Percentiles rank a stretch among this genome's conserved stretches.
Conservation (phyloP, 208 protist species). For the Phytomonas francai region DNA sequence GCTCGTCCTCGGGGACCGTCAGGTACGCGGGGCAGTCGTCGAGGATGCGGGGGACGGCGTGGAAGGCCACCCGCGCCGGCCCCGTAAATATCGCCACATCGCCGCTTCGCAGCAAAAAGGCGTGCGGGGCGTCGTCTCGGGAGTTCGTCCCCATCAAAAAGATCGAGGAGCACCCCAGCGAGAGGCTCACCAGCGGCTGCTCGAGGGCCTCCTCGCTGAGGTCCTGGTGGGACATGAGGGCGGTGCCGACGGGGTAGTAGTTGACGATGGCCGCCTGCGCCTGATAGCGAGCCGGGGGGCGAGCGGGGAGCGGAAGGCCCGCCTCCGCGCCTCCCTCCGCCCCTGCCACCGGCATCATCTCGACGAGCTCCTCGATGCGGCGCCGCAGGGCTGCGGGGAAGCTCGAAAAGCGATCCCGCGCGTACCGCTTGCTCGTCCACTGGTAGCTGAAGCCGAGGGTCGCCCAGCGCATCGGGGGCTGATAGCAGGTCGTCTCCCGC, state of each 20-base stretch:
- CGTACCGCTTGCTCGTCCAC: slow-evolving; percentile 80
- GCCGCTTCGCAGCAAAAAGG: slow-evolving; percentile 73
- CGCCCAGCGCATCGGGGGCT: slow-evolving; percentile 82
- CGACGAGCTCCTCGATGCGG: slow-evolving; percentile 36
- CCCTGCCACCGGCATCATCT: slow-evolving; percentile 27
- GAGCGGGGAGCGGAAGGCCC: slow-evolving; percentile 20
- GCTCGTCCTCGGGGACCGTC: slow-evolving; percentile 26
- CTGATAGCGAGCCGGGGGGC: slow-evolving; percentile 39
- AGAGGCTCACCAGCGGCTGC: slow-evolving; percentile 72
- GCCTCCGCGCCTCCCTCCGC: too few relatives aligned
- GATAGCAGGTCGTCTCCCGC: slow-evolving; percentile 49
- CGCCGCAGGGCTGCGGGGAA: slow-evolving; percentile 44
- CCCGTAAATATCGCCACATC: slow-evolving; percentile 75
- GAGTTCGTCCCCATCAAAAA: slow-evolving; percentile 79
- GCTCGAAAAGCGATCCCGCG: slow-evolving; percentile 28
- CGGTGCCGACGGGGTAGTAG: slow-evolving; percentile 79
- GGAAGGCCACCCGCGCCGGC: slow-evolving; percentile 53
- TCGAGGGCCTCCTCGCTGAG: slow-evolving; percentile 69
- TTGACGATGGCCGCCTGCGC: slow-evolving; percentile 87
- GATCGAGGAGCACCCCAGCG: slow-evolving; percentile 70
- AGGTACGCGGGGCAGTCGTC: slow-evolving; percentile 75
- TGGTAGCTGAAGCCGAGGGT: slow-evolving; percentile 86
- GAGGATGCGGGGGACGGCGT: slow-evolving; percentile 71
- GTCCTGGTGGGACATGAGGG: slow-evolving; percentile 90
- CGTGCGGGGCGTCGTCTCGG: slow-evolving; percentile 57